Evolutionary conservation across 169 alveolate genomes (phyloP).

Genomic region (Cryptosporidium meleagridis): DNA sequence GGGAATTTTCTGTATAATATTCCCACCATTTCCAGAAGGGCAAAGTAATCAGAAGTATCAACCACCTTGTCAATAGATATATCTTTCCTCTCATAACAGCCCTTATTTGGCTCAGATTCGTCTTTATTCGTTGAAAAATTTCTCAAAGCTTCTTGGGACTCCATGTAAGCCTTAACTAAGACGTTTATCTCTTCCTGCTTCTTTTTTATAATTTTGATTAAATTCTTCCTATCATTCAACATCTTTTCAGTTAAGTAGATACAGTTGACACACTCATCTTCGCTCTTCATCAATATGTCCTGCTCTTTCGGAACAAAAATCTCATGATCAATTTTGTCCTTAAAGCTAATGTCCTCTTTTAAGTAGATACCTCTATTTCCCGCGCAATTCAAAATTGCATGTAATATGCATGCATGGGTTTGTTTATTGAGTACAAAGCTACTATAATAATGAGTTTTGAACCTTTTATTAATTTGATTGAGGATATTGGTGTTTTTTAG

Average conservation of each 20-base stretch:
- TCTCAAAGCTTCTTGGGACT: conserved; percentile 8
- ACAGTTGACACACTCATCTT: conserved; percentile 48
- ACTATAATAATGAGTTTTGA: neutral
- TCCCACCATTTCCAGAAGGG: conserved; percentile 40
- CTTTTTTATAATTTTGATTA: conserved; percentile 13
- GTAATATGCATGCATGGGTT: conserved; percentile 11
- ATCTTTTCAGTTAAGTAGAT: conserved; percentile 39
- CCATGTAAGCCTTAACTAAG: conserved; percentile 49
- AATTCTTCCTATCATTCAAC: conserved; percentile 11
- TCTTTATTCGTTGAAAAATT: neutral
- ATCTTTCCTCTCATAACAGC: neutral
- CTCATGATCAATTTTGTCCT: neutral
- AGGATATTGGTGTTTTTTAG: conserved; percentile 11
- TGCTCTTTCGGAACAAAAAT: neutral
- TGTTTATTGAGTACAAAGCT: neutral
- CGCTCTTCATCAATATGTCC: neutral
- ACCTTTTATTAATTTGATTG: conserved; percentile 12
- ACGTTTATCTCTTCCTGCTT: conserved; percentile 52
- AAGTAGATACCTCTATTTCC: conserved; percentile 15
- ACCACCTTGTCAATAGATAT: neutral
- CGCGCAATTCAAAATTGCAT: conserved; percentile 1
- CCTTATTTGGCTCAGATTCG: neutral
- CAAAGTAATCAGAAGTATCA: neutral
- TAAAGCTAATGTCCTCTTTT: neutral
- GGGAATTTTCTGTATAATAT: conserved; percentile 41